Evolutionary conservation across 352 stramenopile species (phyloP), one percentile per base, ranked within the genome.

Genomic region (Globisporangium alternatum): DNA sequence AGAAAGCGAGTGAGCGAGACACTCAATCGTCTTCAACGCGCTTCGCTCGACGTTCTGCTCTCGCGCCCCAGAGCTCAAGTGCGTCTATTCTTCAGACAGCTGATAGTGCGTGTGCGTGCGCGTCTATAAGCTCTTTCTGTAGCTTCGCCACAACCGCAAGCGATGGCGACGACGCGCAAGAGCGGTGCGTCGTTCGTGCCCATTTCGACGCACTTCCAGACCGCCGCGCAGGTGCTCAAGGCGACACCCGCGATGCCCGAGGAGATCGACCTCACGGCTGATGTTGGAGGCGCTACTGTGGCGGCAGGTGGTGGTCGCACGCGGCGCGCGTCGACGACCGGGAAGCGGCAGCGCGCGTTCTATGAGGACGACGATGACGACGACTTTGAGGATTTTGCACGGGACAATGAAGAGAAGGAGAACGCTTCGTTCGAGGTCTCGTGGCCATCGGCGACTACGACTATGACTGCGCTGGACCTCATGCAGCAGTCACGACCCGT

Each of bases 161-260:
- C 35, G 19, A 68, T 68, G 62, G 30, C 31, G 39, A 51, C 56
- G n/a, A 31, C 41, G 22, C 65, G 65, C 47, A 57, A 56, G 45
- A 51, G 30, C 39, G 58, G 52, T n/a, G 52, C 12, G 19, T 28
- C 53, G 10, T 90, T 90, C 60, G 71, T 78, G 37, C 79, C 81
- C 2, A 77, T 91, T 25, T 66, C 81, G 47, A 63, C 73, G 67
- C 81, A 90, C 60, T 91, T 91, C 66, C 74, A 87, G 64, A 64
- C 69, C 7, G 74, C 69, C 0, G 31, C 62, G 6, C 57, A 67
- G 28, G 56, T 65, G 60, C 47, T 64, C 17, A 71, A 39, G 47
- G 28, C 60, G 35, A 28, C 15, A 21, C 54, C 56, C 3, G 30
- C 64, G n/a, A 53, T 62, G 21, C 55, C 55, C 56, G 65, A 80